Percentiles rank a stretch among this genome's conserved stretches.
Evolutionary conservation across 305 asterid genomes (phyloP).

Genomic region (Rubia peregrina): DNA sequence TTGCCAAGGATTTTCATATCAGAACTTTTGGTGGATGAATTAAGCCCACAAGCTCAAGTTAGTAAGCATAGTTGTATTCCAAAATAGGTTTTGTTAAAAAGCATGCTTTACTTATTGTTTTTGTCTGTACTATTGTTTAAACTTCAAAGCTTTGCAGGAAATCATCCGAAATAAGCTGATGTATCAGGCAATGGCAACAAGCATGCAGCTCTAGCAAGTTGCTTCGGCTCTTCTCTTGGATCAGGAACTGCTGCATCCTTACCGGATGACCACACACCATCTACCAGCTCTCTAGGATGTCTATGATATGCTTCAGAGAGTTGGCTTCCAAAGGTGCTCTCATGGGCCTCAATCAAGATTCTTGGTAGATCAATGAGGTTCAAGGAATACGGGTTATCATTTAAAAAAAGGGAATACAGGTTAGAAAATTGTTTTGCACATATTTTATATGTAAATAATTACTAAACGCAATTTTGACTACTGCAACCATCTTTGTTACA

Average conservation of each 20-base stretch:
- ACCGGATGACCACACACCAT: too few relatives aligned
- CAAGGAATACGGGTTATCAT: too few relatives aligned
- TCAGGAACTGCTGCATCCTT: too few relatives aligned
- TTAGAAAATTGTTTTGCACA: too few relatives aligned
- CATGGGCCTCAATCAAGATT: conserved; percentile 30
- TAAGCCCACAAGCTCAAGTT: conserved; percentile 81
- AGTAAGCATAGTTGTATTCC: neutral
- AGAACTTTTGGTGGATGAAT: conserved; percentile 85
- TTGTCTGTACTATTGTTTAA: too few relatives aligned
- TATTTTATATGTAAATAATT: too few relatives aligned
- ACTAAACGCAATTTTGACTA: too few relatives aligned
- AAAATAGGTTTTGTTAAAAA: neutral
- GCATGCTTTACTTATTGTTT: neutral
- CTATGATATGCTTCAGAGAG: too few relatives aligned
- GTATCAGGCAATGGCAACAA: conserved; percentile 47
- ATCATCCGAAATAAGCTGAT: conserved; percentile 59
- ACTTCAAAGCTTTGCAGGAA: conserved; percentile 34
- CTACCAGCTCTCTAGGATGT: too few relatives aligned
- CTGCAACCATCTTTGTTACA: too few relatives aligned
- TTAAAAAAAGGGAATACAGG: too few relatives aligned
- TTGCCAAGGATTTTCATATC: conserved; percentile 91
- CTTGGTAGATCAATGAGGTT: conserved; percentile 24
- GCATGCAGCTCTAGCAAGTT: conserved; percentile 79
- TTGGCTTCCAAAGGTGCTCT: conserved; percentile 27
- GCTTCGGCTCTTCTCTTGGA: conserved; percentile 74